Evolutionary conservation across 1,139 yeast species (phyloP), one percentile per base, ranked within the genome.

Genomic region (Hansenula lynferdii): DNA sequence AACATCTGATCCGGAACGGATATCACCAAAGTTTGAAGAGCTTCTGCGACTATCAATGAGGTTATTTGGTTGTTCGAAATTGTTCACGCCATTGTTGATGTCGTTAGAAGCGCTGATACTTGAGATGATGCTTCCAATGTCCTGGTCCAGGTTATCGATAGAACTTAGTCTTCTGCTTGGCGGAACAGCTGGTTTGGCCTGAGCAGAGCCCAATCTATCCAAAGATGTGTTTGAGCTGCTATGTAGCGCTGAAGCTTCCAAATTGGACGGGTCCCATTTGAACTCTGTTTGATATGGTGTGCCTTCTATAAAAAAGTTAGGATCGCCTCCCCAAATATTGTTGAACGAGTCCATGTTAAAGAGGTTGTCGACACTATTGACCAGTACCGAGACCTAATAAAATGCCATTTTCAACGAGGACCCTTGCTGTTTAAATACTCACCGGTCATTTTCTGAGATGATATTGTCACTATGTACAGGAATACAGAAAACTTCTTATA

Each of bases 71-170:
- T 49, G 70, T 59, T 20, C 72, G 63, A 45, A 69, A 57, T 31
- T 66, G 52, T 28, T 39, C 38, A 36, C 34, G 39, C 28, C 38
- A 42, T 30, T 34, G 36, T 44, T 53, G 28, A 51, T 49, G 40
- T 59, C 58, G 16, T 57, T 54, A 20, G 51, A 42, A 5, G 54
- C 56, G 28, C 58, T 51, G 28, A 65, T 47, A 30, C 64, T 53
- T 2, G 70, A 65, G 37, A 65, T 61, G 42, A 64, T 61, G 57
- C 72, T 71, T 31, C 73, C 75, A 30, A 74, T 73, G 36, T 74
- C 77, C 12, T 52, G 51, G 31, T 50, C 56, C 8, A 48, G 35
- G 23, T 44, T 47, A 31, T 31, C 28, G 47, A 53, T 9, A 44
- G 34, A n/a, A 42, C 42, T n/a, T 11, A 30, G 5, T 12, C 6